Conservation (phyloP, 352 stramenopile genomes). For the Phytophthora melonis region DNA sequence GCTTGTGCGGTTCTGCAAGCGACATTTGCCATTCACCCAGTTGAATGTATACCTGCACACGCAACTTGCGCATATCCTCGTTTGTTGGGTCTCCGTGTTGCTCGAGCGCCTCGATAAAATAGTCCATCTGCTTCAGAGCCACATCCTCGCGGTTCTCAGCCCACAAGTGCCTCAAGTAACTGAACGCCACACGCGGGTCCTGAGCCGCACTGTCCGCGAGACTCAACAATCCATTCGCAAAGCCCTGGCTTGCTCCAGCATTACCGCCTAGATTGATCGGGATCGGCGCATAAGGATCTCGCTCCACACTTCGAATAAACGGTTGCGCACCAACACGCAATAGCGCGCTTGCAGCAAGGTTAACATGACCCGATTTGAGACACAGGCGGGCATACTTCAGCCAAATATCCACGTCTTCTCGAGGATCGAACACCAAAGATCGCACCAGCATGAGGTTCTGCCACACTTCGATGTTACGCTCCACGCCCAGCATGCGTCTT, state of each 20-base stretch:
- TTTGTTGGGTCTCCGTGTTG: conserved; percentile 61
- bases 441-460: conserved; percentile 96
- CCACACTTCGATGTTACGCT: conserved; percentile 94
- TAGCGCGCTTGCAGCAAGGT: conserved; percentile 85
- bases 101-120: conserved; percentile 88
- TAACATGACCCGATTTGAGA: conserved; percentile 90
- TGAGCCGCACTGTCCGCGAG: conserved; percentile 75
- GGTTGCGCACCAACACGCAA: conserved; percentile 82
- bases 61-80: conserved; percentile 80
- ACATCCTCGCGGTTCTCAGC: conserved; percentile 85
- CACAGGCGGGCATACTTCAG: conserved; percentile 95
- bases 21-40: conserved; percentile 89
- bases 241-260: conserved; percentile 53
- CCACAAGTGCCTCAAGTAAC: conserved; percentile 86
- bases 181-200: conserved; percentile 83
- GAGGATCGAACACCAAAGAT: conserved; percentile 90
- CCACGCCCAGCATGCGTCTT: conserved; percentile 94
- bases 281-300: conserved; percentile 68
- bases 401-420: conserved; percentile 94
- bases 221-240: conserved; percentile 63
- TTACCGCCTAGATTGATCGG: conserved; percentile 76
- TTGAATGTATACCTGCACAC: conserved; percentile 90
- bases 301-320: conserved; percentile 83
- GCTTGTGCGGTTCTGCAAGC: conserved; percentile 73
- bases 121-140: conserved; percentile 82